Base-by-base conservation (phyloP, 2,329 filamentous ascomycete species). In the Sporothrix mexicana region DNA sequence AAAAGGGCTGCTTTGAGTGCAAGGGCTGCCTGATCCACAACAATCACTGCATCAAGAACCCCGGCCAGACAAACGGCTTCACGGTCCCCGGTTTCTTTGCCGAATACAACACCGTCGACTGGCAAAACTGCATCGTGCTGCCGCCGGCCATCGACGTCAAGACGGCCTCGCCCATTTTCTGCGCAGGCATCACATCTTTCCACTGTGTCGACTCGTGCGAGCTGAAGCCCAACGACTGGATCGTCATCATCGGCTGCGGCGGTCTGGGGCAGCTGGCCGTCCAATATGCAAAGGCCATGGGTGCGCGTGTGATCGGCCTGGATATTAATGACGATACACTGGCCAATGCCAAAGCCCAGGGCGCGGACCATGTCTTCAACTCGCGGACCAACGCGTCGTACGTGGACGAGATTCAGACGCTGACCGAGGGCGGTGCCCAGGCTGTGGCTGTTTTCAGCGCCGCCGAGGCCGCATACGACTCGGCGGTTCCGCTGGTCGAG, bases 121-220 rank as follows among this genome's bases (percentile, higher is more conserved):
- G 81, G 76, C 82, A 82, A 74, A 84, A 83, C 76, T 82, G 82
- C 0, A 79, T 84, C 5, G 78, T 81, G 62, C 77, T 85, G 17
- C 59, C 30, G 0, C 30, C 59, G 3, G 30, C 59, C 9, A 41
- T 62, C 3, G 82, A 84, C 20, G 77, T 81, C 43, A 75, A 68
- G 9, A 78, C 75, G n/a, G 78, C 80, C 1, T 80, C 83, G 49
- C 81, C 84, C 30, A 74, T 87, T 5, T 85, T 86, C 76, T 86
- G 85, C 73, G 85, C 85, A 0, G 85, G 85, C 1, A 81, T 86
- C 55, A 86, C 85, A 0, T 80, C 80, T 3, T 83, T 81, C 73
- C 80, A 82, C 72, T 79, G 80, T 2, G 77, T 83, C 57, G 79
- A 81, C 61, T 79, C 79, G 64, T 80, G 78, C 70, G 77, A 78